Base-by-base conservation (phyloP, 176 grass and related monocot genomes). In the Oryza meridionalis region DNA sequence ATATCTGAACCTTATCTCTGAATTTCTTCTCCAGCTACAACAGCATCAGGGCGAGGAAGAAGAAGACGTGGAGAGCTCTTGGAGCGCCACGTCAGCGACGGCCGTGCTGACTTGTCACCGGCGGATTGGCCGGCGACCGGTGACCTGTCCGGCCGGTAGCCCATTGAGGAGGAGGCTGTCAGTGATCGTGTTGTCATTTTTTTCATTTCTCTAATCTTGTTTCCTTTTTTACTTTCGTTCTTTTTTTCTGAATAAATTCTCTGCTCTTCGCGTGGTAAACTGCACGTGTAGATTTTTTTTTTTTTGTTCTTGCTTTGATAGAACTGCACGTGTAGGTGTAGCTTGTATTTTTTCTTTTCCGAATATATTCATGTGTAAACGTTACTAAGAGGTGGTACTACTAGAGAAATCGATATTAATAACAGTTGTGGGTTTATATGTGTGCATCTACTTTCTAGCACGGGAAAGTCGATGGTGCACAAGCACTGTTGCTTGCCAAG, bases 31-130 rank as follows among this genome's bases (percentile, higher is more conserved):
- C 9, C 7, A 10, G 6, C 51, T 7, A 2, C 58, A 22, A 21
- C 9, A 22, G n/a, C n/a, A 62, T 62, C 58, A 24, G 8, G 0
- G 7, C n/a, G 58, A 62, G 58, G 58, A 62, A 24, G 58, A 24
- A 62, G 58, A 62, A 3, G 2, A 62, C 10, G 9, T 22, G 19
- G 19, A 24, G 58, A 62, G 58, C n/a, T 62, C n/a, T 62, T 0
- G n/a, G 53, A 58, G 27, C 3, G 71, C 82, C 83, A 90, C 75
- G 79, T 76, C 88, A 38, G 67, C 43, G 43, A 3, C 3, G 62
- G 11, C 55, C 19, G 2, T 46, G 83, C 83, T 82, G 83, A 78
- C 88, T 86, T 90, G 88, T 90, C 88, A 42, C 73, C 38, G 73
- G 35, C 79, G 7, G 9, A 67, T 72, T 90, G 79, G 84, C 45